phyloP scores from a whole-genome alignment of 176 grass and related monocot species.

The Juncus inflexus region DNA sequence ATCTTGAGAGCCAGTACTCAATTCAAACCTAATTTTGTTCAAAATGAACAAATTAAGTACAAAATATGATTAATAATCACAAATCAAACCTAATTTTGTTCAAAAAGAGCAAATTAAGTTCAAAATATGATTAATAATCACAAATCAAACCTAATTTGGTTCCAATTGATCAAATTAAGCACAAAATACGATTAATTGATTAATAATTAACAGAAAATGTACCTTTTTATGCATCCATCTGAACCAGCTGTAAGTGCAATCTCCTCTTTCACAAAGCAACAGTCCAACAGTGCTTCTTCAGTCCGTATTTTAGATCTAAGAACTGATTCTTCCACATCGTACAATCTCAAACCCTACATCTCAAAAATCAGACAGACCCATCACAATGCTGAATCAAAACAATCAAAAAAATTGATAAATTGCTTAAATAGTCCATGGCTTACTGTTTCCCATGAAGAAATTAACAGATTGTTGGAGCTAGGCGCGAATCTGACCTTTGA shows the following conservation, averaged over 20 bases:
- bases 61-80: not conserved
- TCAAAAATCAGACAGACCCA: conserved; percentile 23
- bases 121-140: not conserved
- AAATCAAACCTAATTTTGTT: conserved; percentile 61
- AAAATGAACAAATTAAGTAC: not conserved
- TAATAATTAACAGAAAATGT: not conserved
- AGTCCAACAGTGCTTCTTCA: conserved; percentile 46
- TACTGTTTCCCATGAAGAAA: conserved; percentile 59
- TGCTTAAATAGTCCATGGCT: conserved; percentile 1
- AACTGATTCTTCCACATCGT: conserved; percentile 37
- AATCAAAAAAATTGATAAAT: no score
- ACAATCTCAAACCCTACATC: conserved; percentile 50
- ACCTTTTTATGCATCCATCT: conserved; percentile 57
- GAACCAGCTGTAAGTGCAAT: conserved; percentile 42
- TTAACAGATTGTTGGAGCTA: conserved; percentile 48
- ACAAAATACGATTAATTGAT: not conserved
- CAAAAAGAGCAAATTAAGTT: not conserved
- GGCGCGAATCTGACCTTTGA: conserved; percentile 60
- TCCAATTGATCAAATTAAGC: not conserved
- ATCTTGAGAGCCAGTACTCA: conserved; percentile 44
- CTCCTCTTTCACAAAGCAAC: conserved; percentile 58
- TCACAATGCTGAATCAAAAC: no score
- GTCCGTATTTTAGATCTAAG: conserved; percentile 36
- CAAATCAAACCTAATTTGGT: conserved; percentile 58
- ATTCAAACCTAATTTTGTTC: conserved; percentile 55